Evolutionary conservation across 495 filamentous ascomycete species (phyloP), one percentile per base, ranked within the genome.

Genomic region (Lasiosphaeriaceae sp.): DNA sequence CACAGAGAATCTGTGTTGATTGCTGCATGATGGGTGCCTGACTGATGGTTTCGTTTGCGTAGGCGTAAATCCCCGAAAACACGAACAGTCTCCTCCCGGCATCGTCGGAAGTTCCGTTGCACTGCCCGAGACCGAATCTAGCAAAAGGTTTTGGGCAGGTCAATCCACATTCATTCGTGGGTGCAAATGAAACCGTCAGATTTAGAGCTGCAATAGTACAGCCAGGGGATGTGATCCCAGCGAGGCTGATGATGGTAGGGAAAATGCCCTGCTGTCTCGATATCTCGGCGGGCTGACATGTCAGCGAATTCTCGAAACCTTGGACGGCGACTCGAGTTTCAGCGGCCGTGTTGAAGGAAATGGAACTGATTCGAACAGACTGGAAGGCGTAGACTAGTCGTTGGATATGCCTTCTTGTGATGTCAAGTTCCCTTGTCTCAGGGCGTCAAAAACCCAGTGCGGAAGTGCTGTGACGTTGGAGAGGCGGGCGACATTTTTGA

Each of bases 381-480:
- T 55, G 52, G 19, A 59, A 59, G 6, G 57, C 52, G 12, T 59
- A n/a, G n/a, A n/a, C n/a, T n/a, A 59, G 17, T 50, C 47, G 7
- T 24, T 20, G 14, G 21, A 50, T 12, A 51, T 19, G 4, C 57
- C 57, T 2, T 31, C 46, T 6, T 44, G 45, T 23, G 55, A 55
- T 7, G 35, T 59, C 21, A 59, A 44, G 39, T 59, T 59, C 16
- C 34, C 19, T 7, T 45, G 29, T 24, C 16, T 22, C 8, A 50
- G 5, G 1, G 51, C 57, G 14, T 16, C n/a, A 22, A 55, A 44
- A 11, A 39, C 39, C 24, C 55, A 55, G 19, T 23, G 55, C 3
- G 47, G 34, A 11, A 59, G 31, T 8, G 50, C 43, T 22, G 26
- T 43, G 14, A 35, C 17, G 7, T 24, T 11, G 16, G 17, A 11